Evolutionary conservation across 805 yeast genomes (phyloP).

Genomic region (Schwanniomyces yamadae): DNA sequence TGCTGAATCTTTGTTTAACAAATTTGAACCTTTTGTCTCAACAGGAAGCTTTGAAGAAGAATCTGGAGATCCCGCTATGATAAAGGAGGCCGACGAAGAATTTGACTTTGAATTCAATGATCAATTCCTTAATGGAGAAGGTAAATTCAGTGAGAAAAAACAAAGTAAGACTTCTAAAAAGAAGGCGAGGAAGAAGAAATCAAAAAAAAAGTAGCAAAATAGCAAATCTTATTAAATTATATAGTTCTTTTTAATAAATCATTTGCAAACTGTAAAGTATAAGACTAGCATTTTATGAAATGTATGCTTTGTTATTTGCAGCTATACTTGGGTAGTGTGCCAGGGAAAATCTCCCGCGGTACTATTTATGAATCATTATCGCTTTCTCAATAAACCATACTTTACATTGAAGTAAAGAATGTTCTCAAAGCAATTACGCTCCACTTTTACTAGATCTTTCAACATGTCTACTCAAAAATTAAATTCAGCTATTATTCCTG

Average conservation of each 20-base stretch:
- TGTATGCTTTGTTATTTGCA: too few relatives aligned
- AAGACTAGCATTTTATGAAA: too few relatives aligned
- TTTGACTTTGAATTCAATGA: constrained; percentile 29
- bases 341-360: too few relatives aligned
- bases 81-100: not conserved
- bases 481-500: constrained; percentile 28
- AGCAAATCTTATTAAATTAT: too few relatives aligned
- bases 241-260: too few relatives aligned
- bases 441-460: constrained; percentile 15
- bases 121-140: constrained; percentile 29
- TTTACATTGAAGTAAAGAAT: constrained; percentile 11
- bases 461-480: constrained; percentile 26
- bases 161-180: constrained; percentile 16
- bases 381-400: too few relatives aligned
- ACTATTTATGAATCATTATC: too few relatives aligned
- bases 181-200: constrained; percentile 27
- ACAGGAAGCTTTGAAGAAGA: constrained; percentile 11
- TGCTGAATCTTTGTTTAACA: constrained; percentile 25
- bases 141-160: constrained; percentile 14
- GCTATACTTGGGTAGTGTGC: too few relatives aligned
- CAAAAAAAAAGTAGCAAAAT: constrained; percentile 17
- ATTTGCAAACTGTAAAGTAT: too few relatives aligned
- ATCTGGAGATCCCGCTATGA: constrained; percentile 1
- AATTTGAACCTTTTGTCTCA: constrained; percentile 19
- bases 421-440: constrained; percentile 19